phyloP scores from a whole-genome alignment of 352 stramenopile species.

The Peronospora destructor region DNA sequence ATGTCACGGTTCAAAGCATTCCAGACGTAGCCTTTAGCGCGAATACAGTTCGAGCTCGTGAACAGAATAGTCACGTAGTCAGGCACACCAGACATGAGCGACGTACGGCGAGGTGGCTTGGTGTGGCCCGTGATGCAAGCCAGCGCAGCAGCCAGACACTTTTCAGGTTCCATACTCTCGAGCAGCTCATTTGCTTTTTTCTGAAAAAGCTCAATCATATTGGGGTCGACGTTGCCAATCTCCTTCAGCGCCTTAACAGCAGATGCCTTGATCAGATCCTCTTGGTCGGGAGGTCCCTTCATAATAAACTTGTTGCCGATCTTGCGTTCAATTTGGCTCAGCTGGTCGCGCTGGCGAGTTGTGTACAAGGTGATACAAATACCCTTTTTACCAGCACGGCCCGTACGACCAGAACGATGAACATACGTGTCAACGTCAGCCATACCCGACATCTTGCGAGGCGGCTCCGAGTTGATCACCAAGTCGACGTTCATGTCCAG shows the following conservation, averaged over 20 bases:
- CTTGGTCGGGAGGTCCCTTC: conserved; percentile 71
- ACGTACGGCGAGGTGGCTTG: conserved; percentile 62
- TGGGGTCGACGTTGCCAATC: conserved; percentile 70
- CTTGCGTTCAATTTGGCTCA: conserved; percentile 81
- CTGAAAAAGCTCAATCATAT: conserved; percentile 74
- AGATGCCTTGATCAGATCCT: conserved; percentile 86
- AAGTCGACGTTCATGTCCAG: conserved; percentile 97
- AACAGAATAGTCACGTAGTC: conserved; percentile 88
- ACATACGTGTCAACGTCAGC: conserved; percentile 97
- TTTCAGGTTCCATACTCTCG: conserved; percentile 45
- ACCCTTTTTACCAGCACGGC: conserved; percentile 92
- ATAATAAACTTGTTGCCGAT: conserved; percentile 89
- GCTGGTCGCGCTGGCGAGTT: conserved; percentile 58
- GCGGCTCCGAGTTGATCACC: conserved; percentile 94
- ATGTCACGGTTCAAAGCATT: conserved; percentile 87
- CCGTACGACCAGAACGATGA: conserved; percentile 95
- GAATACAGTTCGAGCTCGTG: conserved; percentile 74
- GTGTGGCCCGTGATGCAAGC: conserved; percentile 90
- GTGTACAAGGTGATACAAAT: conserved; percentile 96
- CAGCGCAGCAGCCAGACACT: conserved; percentile 73
- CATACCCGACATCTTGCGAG: conserved; percentile 67
- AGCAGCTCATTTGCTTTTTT: conserved; percentile 64
- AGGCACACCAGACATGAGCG: conserved; percentile 85
- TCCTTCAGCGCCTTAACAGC: conserved; percentile 76
- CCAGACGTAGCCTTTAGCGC: conserved; percentile 89